Evolutionary conservation across 1,284 basidiomycete genomes (phyloP).

Genomic region (Trametes sp.): DNA sequence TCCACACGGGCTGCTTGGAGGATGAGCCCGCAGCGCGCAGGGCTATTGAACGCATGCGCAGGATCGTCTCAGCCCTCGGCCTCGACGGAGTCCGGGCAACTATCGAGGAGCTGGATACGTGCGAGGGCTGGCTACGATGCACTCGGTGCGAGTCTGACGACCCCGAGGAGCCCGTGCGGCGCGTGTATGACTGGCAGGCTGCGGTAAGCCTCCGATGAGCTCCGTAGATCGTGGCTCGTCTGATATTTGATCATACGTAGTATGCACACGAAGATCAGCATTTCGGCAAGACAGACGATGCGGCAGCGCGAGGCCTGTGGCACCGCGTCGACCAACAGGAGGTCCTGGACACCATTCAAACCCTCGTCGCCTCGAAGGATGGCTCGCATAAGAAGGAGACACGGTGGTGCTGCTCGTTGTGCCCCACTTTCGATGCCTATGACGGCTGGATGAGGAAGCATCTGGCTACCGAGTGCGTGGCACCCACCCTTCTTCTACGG

Average conservation of each 20-base stretch:
- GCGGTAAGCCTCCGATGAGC: neutral
- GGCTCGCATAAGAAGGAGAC: neutral
- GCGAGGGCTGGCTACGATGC: neutral
- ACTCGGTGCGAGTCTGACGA: neutral
- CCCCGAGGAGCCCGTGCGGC: neutral
- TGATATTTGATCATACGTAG: neutral
- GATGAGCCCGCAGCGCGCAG: neutral
- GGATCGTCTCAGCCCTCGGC: conserved; percentile 8
- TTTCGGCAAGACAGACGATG: neutral
- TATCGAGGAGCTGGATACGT: neutral
- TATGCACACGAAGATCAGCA: neutral
- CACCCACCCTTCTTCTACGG: neutral
- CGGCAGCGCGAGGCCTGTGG: neutral
- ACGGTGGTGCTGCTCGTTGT: neutral
- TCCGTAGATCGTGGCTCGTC: neutral
- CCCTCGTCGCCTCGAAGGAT: neutral
- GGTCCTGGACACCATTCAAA: neutral
- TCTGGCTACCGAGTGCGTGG: neutral
- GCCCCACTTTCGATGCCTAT: neutral
- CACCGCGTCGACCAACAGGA: neutral
- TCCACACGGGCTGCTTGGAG: neutral
- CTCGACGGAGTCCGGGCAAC: conserved; percentile 10
- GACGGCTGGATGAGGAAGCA: neutral
- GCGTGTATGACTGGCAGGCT: neutral
- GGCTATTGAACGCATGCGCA: neutral